Percentiles rank a stretch among this genome's conserved stretches.
phyloP scores from a whole-genome alignment of 2,329 filamentous ascomycete genomes.

The Fusarium tupiense region DNA sequence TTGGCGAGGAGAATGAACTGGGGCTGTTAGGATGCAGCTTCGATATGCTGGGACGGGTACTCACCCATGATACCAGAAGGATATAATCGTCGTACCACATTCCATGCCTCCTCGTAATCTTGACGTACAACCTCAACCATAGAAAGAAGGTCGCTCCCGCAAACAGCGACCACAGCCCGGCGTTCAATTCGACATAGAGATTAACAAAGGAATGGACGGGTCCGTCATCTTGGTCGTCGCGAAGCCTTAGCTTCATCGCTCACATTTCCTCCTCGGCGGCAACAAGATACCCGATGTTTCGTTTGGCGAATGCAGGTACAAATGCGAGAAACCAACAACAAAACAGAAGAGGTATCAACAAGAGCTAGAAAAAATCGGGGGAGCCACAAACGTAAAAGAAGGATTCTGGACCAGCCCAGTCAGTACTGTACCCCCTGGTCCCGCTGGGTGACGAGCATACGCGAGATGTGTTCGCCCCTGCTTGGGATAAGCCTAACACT shows the following conservation, averaged over 20 bases:
- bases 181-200: constrained; percentile 46
- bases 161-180: constrained; percentile 49
- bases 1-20: constrained; percentile 56
- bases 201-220: constrained; percentile 43
- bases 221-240: constrained; percentile 36
- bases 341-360: not conserved
- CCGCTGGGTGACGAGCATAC: not conserved
- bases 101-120: constrained; percentile 48
- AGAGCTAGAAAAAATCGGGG: constrained; percentile 1
- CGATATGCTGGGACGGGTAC: constrained; percentile 3
- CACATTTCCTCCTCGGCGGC: constrained; percentile 23
- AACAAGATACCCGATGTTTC: constrained; percentile 2
- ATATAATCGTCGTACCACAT: constrained; percentile 54
- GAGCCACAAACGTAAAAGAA: constrained; percentile 25
- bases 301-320: not conserved
- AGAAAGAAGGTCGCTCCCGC: constrained; percentile 46
- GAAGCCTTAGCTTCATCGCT: constrained; percentile 37
- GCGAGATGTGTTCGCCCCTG: not conserved
- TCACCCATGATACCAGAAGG: constrained; percentile 50
- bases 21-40: not conserved
- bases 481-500: not conserved
- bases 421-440: not conserved
- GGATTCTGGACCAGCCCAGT: not conserved
- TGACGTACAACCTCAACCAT: constrained; percentile 47
- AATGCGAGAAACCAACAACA: not conserved